phyloP scores from a whole-genome alignment of 2,329 filamentous ascomycete species.

The Trichoderma asperellum region DNA sequence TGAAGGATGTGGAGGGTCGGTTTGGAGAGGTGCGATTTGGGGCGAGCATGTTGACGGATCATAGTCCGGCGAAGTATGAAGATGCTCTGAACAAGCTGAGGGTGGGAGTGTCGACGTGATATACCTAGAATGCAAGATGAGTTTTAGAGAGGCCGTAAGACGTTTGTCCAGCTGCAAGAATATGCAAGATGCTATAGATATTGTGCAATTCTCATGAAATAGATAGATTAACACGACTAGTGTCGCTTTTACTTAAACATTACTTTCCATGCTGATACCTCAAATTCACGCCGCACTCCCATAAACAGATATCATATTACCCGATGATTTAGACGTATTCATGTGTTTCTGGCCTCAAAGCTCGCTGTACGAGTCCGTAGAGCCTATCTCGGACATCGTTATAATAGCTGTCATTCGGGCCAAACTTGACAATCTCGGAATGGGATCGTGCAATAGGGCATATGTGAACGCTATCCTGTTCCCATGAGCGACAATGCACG shows the following conservation, averaged over 20 bases:
- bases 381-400: background rate
- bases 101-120: slow-evolving; percentile 46
- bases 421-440: background rate
- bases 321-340: background rate
- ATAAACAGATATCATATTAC: no score
- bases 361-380: background rate
- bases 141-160: no score
- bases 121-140: background rate
- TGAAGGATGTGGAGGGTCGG: slow-evolving; percentile 69
- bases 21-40: slow-evolving; percentile 75
- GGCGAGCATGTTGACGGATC: slow-evolving; percentile 74
- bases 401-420: background rate
- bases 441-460: background rate
- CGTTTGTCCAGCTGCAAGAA: no score
- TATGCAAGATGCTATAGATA: no score
- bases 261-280: no score
- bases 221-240: no score
- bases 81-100: slow-evolving; percentile 65
- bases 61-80: slow-evolving; percentile 76
- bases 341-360: background rate
- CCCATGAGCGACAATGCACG: background rate
- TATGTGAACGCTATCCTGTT: background rate
- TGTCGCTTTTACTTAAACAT: no score
- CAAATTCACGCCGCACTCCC: no score
- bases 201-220: no score